Base-by-base conservation (phyloP, 306 rosid genomes). In the Fragaria ananassa region DNA sequence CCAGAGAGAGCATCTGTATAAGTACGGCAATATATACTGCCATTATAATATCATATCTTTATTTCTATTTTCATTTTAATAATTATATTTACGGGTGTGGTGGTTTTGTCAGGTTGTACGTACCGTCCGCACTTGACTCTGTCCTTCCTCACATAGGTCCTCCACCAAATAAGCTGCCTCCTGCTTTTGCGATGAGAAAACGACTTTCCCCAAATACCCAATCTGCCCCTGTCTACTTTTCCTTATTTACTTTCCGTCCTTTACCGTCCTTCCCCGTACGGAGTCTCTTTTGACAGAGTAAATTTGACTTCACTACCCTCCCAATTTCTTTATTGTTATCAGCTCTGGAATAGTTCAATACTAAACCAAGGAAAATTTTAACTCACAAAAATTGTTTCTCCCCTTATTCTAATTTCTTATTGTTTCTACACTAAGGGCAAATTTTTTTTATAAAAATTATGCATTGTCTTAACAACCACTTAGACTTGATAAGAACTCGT, bases 61-160 rank as follows among this genome's bases (percentile, higher is more conserved):
- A 62, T 58, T 58, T 50, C 23, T 14, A 8, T 34, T 61, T 76
- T 12, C 46, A 10, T 29, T 1, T 29, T 29, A 37, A 39, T 1
- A 39, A 39, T 39, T 6, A 39, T 5, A 5, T 37, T 37, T 37
- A 37, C 7, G 41, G 39, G 41, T 37, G 41, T 37, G 18, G 7
- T 27, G 45, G n/a, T 66, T 41, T 49, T 50, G 81, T 78, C 71
- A 70, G 74, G 47, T 63, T 82, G 86, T 75, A 87, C 93, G 98
- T 94, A 94, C 98, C 57, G 84, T 47, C 83, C 80, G 93, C 90
- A 91, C 93, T 87, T 89, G 86, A 75, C 84, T 86, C 87, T 89
- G 95, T 94, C 98, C 98, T 94, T 86, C 97, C 98, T 89, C 98
- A 85, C 39, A 90, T 92, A 87, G 2, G 62, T 84, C 90, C 98